Conservation (phyloP, 2,329 filamentous ascomycete genomes). For the Sporothrix euskadiensis region DNA sequence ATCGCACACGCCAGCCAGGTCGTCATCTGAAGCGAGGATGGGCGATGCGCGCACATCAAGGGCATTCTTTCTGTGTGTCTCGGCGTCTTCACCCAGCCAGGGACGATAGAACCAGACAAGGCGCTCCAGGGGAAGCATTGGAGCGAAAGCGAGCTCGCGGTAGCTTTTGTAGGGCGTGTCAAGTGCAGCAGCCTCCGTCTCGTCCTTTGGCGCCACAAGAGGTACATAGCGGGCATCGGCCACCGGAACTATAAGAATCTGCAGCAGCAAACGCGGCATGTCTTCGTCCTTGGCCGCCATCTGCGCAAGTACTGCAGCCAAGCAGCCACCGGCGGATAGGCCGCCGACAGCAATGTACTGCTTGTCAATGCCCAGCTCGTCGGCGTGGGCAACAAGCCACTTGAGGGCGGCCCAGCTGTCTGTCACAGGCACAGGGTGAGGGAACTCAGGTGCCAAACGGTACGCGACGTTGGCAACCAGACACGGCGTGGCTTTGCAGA, state of each 20-base stretch:
- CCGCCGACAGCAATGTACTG: slow-evolving; percentile 36
- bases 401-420: slow-evolving; percentile 41
- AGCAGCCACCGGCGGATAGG: slow-evolving; percentile 37
- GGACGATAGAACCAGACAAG: slow-evolving; percentile 30
- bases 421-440: slow-evolving; percentile 48
- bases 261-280: slow-evolving; percentile 37
- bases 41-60: slow-evolving; percentile 25
- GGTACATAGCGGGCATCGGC: slow-evolving; percentile 39
- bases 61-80: not conserved
- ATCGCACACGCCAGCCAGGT: not conserved
- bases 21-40: slow-evolving; percentile 14
- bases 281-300: slow-evolving; percentile 41
- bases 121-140: slow-evolving; percentile 28
- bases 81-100: slow-evolving; percentile 28
- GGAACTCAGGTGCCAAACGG: slow-evolving; percentile 52
- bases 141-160: slow-evolving; percentile 24
- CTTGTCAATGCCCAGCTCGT: slow-evolving; percentile 34
- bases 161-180: slow-evolving; percentile 27
- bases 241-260: slow-evolving; percentile 43
- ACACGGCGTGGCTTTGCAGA: slow-evolving; percentile 18
- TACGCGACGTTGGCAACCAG: slow-evolving; percentile 45
- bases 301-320: slow-evolving; percentile 41
- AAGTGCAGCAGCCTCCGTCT: not conserved
- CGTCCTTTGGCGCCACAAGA: not conserved
- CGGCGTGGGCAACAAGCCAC: slow-evolving; percentile 41